phyloP scores from a whole-genome alignment of 2,329 filamentous ascomycete species.

The Epicoccum nigrum region DNA sequence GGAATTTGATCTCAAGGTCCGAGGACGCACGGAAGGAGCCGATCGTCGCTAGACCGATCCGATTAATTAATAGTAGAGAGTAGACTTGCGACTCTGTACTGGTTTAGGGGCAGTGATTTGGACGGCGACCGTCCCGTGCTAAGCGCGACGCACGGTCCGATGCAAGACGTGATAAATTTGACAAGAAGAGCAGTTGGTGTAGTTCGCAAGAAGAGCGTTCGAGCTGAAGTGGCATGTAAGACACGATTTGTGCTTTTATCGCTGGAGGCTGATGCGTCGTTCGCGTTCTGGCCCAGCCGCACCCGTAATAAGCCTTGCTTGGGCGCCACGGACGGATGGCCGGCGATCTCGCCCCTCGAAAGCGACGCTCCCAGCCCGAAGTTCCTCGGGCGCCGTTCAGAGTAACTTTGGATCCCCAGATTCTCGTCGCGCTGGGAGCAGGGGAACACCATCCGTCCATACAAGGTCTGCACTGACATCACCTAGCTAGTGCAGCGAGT shows the following conservation, averaged over 20 bases:
- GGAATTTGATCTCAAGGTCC: slow-evolving; percentile 11
- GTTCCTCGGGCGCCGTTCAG: background rate
- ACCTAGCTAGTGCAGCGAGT: background rate
- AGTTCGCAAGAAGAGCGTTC: background rate
- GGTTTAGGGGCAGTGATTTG: slow-evolving; percentile 13
- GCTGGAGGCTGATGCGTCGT: slow-evolving; percentile 18
- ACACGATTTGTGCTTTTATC: slow-evolving; percentile 12
- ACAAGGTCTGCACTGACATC: background rate
- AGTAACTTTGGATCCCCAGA: slow-evolving; percentile 4
- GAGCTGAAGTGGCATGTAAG: slow-evolving; percentile 17
- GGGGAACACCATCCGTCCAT: slow-evolving; percentile 12
- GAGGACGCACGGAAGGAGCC: slow-evolving; percentile 15
- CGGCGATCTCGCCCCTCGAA: slow-evolving; percentile 18
- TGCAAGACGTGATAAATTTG: slow-evolving; percentile 10
- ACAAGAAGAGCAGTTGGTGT: slow-evolving; percentile 7
- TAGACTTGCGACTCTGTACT: slow-evolving; percentile 17
- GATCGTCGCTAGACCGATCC: slow-evolving; percentile 8
- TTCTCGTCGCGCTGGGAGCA: background rate
- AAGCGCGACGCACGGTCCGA: slow-evolving; percentile 10
- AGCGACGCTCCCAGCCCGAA: slow-evolving; percentile 11
- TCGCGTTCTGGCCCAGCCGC: slow-evolving; percentile 18
- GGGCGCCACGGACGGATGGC: too few species aligned
- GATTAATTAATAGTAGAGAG: slow-evolving; percentile 13
- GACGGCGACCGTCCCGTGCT: slow-evolving; percentile 10
- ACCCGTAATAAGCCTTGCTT: slow-evolving; percentile 14